These are phyloP conservation scores for Coccomyxa subellipsoidea DNA, from an alignment of 163 green algal species.

Conservation along the genomic window DNA sequence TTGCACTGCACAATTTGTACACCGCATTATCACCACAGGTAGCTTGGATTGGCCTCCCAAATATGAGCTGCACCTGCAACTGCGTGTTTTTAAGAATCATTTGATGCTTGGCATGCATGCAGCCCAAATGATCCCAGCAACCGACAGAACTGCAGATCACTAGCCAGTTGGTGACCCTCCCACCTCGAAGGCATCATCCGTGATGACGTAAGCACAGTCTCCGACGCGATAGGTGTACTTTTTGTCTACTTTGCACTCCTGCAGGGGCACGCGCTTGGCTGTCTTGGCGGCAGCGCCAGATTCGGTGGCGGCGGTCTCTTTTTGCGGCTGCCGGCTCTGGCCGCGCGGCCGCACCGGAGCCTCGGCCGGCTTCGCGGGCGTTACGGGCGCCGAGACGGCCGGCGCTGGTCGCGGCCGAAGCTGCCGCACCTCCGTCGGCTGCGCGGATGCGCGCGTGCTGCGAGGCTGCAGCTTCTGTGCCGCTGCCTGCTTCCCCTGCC, in stretches of 20 bases:
- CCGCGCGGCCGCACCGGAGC: neutral
- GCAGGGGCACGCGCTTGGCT: neutral
- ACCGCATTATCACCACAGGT: too few species aligned
- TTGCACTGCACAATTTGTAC: too few species aligned
- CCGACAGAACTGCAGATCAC: too few species aligned
- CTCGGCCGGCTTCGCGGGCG: neutral
- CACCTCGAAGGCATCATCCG: slow-evolving; percentile 11
- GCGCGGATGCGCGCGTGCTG: neutral
- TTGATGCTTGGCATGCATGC: too few species aligned
- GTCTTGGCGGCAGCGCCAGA: too few species aligned
- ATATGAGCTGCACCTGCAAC: too few species aligned
- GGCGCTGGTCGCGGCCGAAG: neutral
- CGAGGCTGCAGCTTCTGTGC: too few species aligned
- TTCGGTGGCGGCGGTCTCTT: neutral
- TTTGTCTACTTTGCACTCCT: slow-evolving; percentile 9
- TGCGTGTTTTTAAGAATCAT: too few species aligned
- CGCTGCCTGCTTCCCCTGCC: neutral
- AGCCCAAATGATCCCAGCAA: too few species aligned
- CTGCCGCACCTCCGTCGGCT: neutral
- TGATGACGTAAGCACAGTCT: slow-evolving; percentile 38
- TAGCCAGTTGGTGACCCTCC: neutral
- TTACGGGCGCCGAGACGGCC: neutral
- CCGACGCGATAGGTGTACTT: slow-evolving; percentile 24
- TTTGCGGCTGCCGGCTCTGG: neutral
- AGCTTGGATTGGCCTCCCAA: too few species aligned